Conservation (phyloP, 208 protist species). For the Trypanosoma cruzi region DNA sequence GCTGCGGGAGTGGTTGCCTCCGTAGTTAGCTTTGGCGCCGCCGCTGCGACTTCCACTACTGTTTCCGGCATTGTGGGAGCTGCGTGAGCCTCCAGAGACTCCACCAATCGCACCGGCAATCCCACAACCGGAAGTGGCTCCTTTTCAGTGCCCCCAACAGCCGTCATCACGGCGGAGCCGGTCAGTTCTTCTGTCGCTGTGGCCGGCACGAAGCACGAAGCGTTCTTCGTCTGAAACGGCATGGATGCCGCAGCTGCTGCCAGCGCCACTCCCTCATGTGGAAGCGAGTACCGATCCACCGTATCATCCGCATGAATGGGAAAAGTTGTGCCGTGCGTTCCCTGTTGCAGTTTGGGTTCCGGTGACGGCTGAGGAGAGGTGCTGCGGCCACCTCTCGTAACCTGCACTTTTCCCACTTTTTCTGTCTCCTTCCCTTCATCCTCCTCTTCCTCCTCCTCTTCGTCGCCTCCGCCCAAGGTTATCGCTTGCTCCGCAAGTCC, state of each 20-base stretch:
- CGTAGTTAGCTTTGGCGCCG: neutral
- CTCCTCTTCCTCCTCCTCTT: slow-evolving; percentile 30
- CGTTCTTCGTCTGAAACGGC: neutral
- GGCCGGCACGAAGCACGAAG: neutral
- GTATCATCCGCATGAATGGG: no score
- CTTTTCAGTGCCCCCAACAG: neutral
- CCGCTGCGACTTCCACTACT: neutral
- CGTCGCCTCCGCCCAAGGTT: slow-evolving; percentile 41
- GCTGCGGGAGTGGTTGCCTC: neutral
- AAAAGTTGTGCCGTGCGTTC: neutral
- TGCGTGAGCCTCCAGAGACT: neutral
- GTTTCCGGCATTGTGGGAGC: neutral
- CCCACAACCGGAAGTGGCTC: neutral
- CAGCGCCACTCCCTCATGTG: neutral
- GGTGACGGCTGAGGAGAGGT: neutral
- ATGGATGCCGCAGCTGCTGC: neutral
- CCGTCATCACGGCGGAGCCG: neutral
- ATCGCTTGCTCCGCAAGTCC: slow-evolving; percentile 30
- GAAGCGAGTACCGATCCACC: neutral
- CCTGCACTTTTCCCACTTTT: neutral
- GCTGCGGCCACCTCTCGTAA: neutral
- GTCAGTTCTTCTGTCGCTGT: neutral
- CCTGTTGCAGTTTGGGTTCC: neutral
- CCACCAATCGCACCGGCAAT: neutral
- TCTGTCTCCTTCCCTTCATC: neutral